Evolutionary conservation across 208 protist genomes (phyloP), one percentile per base, ranked within the genome.

Genomic region (Trypanosoma scelopori): DNA sequence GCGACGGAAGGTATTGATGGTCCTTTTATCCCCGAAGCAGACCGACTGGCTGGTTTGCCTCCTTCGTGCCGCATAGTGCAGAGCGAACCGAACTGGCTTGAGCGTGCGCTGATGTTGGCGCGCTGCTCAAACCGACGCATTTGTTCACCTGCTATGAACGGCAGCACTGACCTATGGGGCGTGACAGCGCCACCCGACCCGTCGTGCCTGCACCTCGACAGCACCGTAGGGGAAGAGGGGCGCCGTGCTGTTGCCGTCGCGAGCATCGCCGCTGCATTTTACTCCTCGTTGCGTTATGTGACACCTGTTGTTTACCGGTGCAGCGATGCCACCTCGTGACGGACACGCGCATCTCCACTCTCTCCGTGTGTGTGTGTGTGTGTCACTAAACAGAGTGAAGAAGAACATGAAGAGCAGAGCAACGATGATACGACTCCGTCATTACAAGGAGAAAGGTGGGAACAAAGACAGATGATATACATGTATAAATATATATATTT

Each of bases 41-140:
- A 62, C 39, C 1, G 35, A 22, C 23, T 73, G 15, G 35, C 20
- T 25, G 28, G 57, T 23, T n/a, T 58, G 9, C 52, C 51, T n/a
- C 68, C 68, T 16, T 66, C 68, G 27, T 73, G 58, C 55, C 68
- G 43, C n/a, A 60, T 18, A 27, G 68, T 66, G 25, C 59, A 60
- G 32, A 25, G 23, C 7, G 57, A 73, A 11, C 59, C 68, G 16
- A 73, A 73, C 55, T 73, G 68, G 68, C 52, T 73, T 1, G 68
- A 73, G 25, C 59, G 68, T 13, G 68, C 59, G 1, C 11, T 73
- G 37, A 64, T 73, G 59, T 32, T 18, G 12, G 28, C 53, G 35
- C 68, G 35, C 30, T 35, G 39, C 35, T 45, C 47, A 1, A 23
- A 16, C 20, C n/a, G 11, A 13, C 39, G 16, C 46, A 32, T 9